Conservation (phyloP, 2,329 filamentous ascomycete genomes). For the Dactylella cylindrospora region DNA sequence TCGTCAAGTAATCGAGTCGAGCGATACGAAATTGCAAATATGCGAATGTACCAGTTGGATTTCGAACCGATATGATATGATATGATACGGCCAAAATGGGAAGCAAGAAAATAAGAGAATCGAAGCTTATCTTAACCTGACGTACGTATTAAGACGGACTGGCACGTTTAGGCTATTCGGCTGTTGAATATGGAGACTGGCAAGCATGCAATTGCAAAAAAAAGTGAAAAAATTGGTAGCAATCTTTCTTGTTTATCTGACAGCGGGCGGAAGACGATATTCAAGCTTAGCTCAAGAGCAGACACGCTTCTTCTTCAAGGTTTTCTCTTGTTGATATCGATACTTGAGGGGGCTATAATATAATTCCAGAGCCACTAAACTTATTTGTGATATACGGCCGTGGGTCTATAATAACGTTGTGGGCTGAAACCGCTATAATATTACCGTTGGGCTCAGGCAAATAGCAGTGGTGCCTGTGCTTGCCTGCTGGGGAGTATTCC, state of each 20-base stretch:
- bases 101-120: no score
- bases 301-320: constrained; percentile 12
- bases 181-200: constrained; percentile 11
- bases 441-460: constrained; percentile 39
- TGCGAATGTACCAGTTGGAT: no score
- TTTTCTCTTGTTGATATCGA: constrained; percentile 4
- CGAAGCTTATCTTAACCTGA: no score
- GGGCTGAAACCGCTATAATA: constrained; percentile 41
- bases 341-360: background rate
- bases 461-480: no score
- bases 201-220: no score
- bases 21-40: no score
- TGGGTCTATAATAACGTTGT: constrained; percentile 18
- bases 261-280: constrained; percentile 5
- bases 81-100: no score
- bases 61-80: no score
- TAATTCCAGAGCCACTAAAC: constrained; percentile 17
- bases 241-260: constrained; percentile 10
- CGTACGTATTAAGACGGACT: no score
- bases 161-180: constrained; percentile 42
- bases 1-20: no score
- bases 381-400: constrained; percentile 27
- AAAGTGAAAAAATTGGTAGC: no score
- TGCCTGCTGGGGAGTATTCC: no score
- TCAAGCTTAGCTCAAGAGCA: background rate